Conservation (phyloP, 192 early-diverging fungal species). For the Backusella westeae region DNA sequence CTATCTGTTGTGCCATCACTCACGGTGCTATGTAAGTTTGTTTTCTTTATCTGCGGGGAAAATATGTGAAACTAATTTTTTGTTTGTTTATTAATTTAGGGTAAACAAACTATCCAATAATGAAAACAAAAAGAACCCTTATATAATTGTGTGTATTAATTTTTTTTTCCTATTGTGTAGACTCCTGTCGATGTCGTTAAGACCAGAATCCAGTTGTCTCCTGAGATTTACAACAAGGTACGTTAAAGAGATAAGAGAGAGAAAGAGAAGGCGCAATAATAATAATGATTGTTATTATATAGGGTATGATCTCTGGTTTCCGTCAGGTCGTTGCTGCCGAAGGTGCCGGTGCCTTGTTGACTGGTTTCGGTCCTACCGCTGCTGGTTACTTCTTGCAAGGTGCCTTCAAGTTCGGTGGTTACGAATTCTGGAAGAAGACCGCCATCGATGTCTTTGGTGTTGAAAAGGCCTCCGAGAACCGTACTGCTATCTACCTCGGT, state of each 20-base stretch:
- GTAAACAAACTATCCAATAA: conserved; percentile 8
- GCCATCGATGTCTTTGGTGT: conserved; percentile 48
- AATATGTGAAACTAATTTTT: background rate
- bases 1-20: conserved; percentile 58
- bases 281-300: background rate
- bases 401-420: conserved; percentile 66
- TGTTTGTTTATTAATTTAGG: background rate
- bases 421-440: conserved; percentile 68
- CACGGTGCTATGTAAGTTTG: conserved; percentile 51
- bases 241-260: background rate
- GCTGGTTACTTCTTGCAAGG: conserved; percentile 67
- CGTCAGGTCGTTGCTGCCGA: conserved; percentile 47
- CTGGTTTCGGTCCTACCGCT: conserved; percentile 64
- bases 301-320: conserved; percentile 53
- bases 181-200: conserved; percentile 72
- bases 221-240: conserved; percentile 57
- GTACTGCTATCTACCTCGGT: conserved; percentile 63
- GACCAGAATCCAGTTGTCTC: conserved; percentile 71
- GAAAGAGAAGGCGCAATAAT: background rate
- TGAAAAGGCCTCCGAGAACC: conserved; percentile 56
- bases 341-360: conserved; percentile 59
- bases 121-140: background rate
- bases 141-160: conserved; percentile 3
- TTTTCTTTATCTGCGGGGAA: background rate
- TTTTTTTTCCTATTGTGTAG: background rate